Evolutionary conservation across 129 eudicot species (phyloP), one percentile per base, ranked within the genome.

Genomic region (Artemisia tridentata): DNA sequence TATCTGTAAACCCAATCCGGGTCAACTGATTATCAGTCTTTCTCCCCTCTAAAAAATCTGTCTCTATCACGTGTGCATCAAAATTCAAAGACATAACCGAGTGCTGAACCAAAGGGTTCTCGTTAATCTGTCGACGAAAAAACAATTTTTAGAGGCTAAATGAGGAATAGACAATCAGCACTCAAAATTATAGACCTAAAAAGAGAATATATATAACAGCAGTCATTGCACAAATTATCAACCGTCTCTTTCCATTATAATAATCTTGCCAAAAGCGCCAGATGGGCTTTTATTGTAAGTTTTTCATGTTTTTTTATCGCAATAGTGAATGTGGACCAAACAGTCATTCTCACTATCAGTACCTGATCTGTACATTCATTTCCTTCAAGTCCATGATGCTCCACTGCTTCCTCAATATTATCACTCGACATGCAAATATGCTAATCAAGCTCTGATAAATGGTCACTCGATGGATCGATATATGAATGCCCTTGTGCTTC

Each of bases 291-390:
- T 66, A 45, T 57, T 56, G 53, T 61, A 47, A 14, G 69, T 75
- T 75, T 4, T 18, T 69, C 74, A 48, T 27, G 49, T 75, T 67
- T 7, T n/a, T 16, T 67, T 72, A 73, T 59, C 8, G 29, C 62
- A 67, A 52, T 25, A 74, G 58, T 16, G 16, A 27, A 43, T 18
- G 68, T 8, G 73, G 27, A 52, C 50, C 57, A 70, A 15, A 23
- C 56, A 75, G 11, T 49, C 16, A 52, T 60, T 59, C 31, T 62
- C 12, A 7, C 23, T 50, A 21, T 54, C 7, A 65, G 54, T 76
- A 88, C 96, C 76, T 83, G 73, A 21, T 56, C 65, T 58, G 56
- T 62, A 51, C 23, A 57, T 43, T 56, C 78, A 38, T 75, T 65
- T 38, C 47, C 60, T 27, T 48, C 71, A 69, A 54, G 71, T 67